Base-by-base conservation (phyloP, 352 stramenopile genomes). In the Globisporangium takayamanum region DNA sequence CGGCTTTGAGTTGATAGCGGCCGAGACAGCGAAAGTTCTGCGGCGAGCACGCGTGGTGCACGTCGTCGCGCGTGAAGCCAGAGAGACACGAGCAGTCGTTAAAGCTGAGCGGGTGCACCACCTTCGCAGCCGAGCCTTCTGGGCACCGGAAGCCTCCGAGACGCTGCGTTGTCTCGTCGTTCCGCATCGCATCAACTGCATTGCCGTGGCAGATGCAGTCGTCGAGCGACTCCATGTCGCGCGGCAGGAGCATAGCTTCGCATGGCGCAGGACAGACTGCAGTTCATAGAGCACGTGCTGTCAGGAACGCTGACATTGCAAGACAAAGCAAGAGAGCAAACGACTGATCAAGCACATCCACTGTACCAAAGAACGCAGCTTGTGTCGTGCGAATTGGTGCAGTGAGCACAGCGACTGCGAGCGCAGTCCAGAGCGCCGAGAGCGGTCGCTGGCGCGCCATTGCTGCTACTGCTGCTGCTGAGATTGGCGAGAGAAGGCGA, bases 181-280 rank as follows among this genome's bases (percentile, higher is more conserved):
- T 50, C 2, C 55, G 53, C 25, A 62, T 25, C 25, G 48, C 47
- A 20, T 28, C 6, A 5, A 16, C 33, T 14, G 15, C 33, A 36
- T 54, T 63, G 25, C 33, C 33, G 33, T 57, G 53, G 53, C 84
- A 92, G 28, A 84, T 22, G 41, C 84, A 94, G 61, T 94, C 79
- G 41, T 89, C 74, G 42, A 87, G 68, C 50, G 69, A 78, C 47
- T 90, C 78, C 84, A 94, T 92, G 64, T 94, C 84, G 44, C 78
- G 76, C 42, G 84, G 82, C n/a, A 92, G 72, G 33, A 92, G 56
- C 77, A 84, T 89, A 54, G 84, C 81, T 22, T 84, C 61, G 20
- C 84, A 94, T 36, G 76, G 76, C 20, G 69, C 48, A 16, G 83
- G 83, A 49, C 84, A 94, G 39, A 79, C 74, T 83, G 20, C 28